phyloP scores from a whole-genome alignment of 106 monocot genomes.

The Dactylorhiza incarnata region DNA sequence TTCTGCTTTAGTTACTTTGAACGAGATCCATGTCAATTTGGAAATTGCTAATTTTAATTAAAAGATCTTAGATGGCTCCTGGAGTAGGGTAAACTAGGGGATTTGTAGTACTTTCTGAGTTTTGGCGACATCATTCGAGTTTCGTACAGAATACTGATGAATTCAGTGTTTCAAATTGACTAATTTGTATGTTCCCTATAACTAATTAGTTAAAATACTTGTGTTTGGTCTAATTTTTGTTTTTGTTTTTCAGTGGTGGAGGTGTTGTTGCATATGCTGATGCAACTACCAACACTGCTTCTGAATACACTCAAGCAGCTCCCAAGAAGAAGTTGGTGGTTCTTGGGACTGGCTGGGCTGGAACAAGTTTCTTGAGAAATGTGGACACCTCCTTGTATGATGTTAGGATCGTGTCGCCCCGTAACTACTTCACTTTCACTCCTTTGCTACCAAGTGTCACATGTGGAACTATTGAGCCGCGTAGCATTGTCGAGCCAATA shows the following conservation, averaged over 20 bases:
- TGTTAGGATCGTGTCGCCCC: constrained; percentile 77
- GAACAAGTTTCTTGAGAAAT: constrained; percentile 74
- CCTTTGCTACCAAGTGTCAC: constrained; percentile 83
- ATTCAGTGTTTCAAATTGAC: too few species aligned
- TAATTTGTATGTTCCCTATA: too few species aligned
- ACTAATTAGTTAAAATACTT: background rate
- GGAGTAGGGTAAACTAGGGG: too few species aligned
- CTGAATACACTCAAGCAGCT: constrained; percentile 14
- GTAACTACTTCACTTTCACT: constrained; percentile 91
- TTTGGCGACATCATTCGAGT: too few species aligned
- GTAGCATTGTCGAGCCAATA: constrained; percentile 80
- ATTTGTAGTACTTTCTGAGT: too few species aligned
- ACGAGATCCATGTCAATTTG: too few species aligned
- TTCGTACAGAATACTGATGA: too few species aligned
- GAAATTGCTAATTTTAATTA: too few species aligned
- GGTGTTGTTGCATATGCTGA: constrained; percentile 65
- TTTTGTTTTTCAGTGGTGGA: constrained; percentile 29
- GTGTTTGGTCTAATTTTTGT: background rate
- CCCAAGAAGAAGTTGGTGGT: constrained; percentile 73
- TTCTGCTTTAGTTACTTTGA: too few species aligned
- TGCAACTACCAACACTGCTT: constrained; percentile 23
- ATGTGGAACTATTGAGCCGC: constrained; percentile 84
- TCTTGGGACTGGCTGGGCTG: constrained; percentile 90
- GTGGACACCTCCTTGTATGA: constrained; percentile 66
- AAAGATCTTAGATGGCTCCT: too few species aligned